A percentile compares a stretch with the other conserved stretches of the same genome.
These are phyloP conservation scores for Buddleja alternifolia DNA, from an alignment of 257 asterid species.

Conservation along the genomic window DNA sequence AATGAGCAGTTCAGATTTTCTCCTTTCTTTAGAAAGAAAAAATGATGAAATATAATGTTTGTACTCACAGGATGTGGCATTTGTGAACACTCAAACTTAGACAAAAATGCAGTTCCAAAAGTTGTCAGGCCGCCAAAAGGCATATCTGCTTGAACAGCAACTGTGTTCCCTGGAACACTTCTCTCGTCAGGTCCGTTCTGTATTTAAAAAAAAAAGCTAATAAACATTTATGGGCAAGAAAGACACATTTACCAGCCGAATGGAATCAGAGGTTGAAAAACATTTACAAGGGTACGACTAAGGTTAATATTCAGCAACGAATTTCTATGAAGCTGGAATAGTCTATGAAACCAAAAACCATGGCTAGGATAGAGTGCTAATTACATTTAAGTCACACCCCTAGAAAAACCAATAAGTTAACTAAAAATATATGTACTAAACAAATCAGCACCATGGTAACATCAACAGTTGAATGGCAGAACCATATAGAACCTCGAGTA, in stretches of 20 bases:
- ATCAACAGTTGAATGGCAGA: conserved; percentile 20
- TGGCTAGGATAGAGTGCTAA: background rate
- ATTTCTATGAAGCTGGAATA: conserved; percentile 5
- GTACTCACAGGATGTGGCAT: conserved; percentile 96
- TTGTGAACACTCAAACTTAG: conserved; percentile 97
- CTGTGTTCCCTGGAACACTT: conserved; percentile 93
- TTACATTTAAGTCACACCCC: background rate
- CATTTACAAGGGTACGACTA: background rate
- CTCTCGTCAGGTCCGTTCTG: conserved; percentile 97
- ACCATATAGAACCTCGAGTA: conserved; percentile 14
- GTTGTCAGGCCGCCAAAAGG: conserved; percentile 89
- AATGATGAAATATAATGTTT: conserved; percentile 7
- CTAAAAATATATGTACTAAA: background rate
- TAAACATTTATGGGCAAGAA: conserved; percentile 17
- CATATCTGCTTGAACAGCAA: conserved; percentile 98
- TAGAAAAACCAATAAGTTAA: conserved; percentile 6
- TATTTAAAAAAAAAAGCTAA: conserved; percentile 13
- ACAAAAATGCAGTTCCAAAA: conserved; percentile 88
- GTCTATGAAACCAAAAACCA: background rate
- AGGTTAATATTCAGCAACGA: background rate
- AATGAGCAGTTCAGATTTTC: conserved; percentile 10
- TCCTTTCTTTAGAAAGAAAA: background rate
- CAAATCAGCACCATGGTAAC: conserved; percentile 11
- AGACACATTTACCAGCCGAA: conserved; percentile 16
- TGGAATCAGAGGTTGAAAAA: background rate